Base-by-base conservation (phyloP, 2,329 filamentous ascomycete species). In the Piedraia hortae region DNA sequence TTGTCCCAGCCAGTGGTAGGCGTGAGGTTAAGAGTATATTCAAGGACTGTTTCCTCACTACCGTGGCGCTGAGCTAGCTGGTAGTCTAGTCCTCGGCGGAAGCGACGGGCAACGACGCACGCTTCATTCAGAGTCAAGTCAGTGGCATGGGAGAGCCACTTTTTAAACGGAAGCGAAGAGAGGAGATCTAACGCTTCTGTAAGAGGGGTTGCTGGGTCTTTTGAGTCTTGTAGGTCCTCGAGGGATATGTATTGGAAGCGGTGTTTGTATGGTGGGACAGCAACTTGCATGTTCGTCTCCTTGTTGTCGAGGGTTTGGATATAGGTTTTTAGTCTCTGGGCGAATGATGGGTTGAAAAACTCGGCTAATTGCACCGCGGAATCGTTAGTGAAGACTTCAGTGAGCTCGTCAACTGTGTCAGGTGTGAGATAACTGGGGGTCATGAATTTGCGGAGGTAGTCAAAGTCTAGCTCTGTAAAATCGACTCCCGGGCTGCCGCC, bases 231-330 rank as follows among this genome's bases (percentile, higher is more conserved):
- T 33, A 77, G 65, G n/a, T n/a, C n/a, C n/a, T n/a, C n/a, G n/a
- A n/a, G n/a, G n/a, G n/a, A n/a, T 27, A 74, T 59, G 46, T 85
- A 97, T 2, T 90, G 54, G 43, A 71, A 97, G 8, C 80, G 73
- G 41, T 91, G 78, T 51, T 97, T 97, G 50, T 97, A 80, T 1
- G 85, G 85, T 17, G 85, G 85, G 14, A 63, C 60, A 4, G 85
- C 74, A 4, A 39, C 17, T 15, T 50, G 41, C 36, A 80, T 70
- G 34, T 68, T 56, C 1, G 55, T 53, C 31, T 68, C 59, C 4
- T 18, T 22, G 13, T 13, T 16, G 10, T 22, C 21, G 20, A 93
- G 56, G 34, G 21, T 14, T 14, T 15, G 14, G 20, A 93, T 56
- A 34, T 77, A 74, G 3, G 59, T 51, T 21, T 59, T 62, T n/a